Evolutionary conservation across 257 asterid genomes (phyloP).

Genomic region (Verbena officinalis): DNA sequence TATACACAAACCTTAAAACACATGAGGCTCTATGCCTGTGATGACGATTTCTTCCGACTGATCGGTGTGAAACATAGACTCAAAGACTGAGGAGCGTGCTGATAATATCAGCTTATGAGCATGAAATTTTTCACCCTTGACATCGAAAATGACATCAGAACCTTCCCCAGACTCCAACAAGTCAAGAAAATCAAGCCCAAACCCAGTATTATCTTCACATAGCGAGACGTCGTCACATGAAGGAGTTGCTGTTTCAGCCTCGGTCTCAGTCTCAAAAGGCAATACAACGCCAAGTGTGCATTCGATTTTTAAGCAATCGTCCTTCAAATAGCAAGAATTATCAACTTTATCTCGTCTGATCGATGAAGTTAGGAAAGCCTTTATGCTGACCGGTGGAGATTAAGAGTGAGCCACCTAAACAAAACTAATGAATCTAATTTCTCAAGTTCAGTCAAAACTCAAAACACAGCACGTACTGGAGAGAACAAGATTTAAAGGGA

Average conservation of each 20-base stretch:
- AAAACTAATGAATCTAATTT: no score
- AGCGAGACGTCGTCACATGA: not conserved
- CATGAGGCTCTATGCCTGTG: conserved; percentile 7
- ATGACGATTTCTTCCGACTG: not conserved
- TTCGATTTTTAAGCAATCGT: not conserved
- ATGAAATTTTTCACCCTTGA: not conserved
- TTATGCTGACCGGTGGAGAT: not conserved
- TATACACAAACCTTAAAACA: not conserved
- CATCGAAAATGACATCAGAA: not conserved
- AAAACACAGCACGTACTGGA: no score
- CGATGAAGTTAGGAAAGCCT: not conserved
- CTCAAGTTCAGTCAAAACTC: no score
- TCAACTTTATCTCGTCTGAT: not conserved
- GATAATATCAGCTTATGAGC: conserved; percentile 1
- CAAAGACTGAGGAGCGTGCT: conserved; percentile 4
- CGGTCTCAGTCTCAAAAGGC: not conserved
- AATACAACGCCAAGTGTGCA: not conserved
- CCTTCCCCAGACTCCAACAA: not conserved
- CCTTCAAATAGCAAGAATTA: conserved; percentile 1
- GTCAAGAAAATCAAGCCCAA: not conserved
- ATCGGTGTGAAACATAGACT: not conserved
- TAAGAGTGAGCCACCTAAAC: not conserved
- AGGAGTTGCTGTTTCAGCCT: no score
- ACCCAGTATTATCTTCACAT: not conserved
- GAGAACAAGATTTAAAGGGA: no score